phyloP scores from a whole-genome alignment of 2,329 filamentous ascomycete genomes.

The Colletotrichum falcatum region DNA sequence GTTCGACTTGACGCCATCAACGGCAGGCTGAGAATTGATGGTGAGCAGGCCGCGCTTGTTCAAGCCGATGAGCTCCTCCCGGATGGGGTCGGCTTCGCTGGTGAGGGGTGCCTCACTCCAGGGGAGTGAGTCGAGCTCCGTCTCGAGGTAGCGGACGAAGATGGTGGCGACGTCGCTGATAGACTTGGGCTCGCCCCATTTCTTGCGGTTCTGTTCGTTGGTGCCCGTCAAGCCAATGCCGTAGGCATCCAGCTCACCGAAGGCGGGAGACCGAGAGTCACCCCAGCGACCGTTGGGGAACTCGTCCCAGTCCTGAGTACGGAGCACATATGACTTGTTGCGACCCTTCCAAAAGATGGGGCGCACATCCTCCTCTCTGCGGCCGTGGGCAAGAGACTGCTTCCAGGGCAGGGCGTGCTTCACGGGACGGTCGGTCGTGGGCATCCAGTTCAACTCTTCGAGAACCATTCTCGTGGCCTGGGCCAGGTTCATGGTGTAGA shows the following conservation, averaged over 20 bases:
- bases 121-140: conserved; percentile 83
- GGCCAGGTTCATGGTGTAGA: conserved; percentile 99
- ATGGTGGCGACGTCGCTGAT: conserved; percentile 84
- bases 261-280: conserved; percentile 94
- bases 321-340: conserved; percentile 93
- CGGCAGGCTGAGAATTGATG: conserved; percentile 96
- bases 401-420: conserved; percentile 97
- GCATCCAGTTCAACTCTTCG: conserved; percentile 87
- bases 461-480: conserved; percentile 94
- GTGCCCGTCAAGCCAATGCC: conserved; percentile 93
- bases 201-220: conserved; percentile 94
- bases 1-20: conserved; percentile 89
- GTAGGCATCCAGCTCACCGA: conserved; percentile 94
- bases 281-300: conserved; percentile 99
- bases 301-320: conserved; percentile 98
- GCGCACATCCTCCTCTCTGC: conserved; percentile 93
- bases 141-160: conserved; percentile 87
- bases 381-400: conserved; percentile 88
- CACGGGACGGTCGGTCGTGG: conserved; percentile 80
- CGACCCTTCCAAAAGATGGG: conserved; percentile 99
- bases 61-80: conserved; percentile 79
- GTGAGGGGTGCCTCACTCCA: conserved; percentile 95
- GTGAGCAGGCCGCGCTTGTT: conserved; percentile 91
- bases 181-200: conserved; percentile 89
- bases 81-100: conserved; percentile 83